Base-by-base conservation (phyloP, 768 basidiomycete species). In the Termitomyces heimii region DNA sequence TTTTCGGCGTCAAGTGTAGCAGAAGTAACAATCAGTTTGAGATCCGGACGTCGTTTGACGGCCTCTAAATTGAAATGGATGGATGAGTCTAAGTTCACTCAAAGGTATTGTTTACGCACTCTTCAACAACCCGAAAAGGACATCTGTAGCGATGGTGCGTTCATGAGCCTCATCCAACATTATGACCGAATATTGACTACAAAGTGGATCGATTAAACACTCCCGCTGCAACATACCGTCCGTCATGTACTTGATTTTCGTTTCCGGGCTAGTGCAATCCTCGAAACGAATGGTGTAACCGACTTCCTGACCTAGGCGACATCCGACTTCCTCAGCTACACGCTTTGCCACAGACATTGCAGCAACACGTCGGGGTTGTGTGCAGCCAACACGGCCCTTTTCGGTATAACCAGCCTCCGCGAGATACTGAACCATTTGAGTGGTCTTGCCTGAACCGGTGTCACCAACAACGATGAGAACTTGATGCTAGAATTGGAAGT, bases 131-230 rank as follows among this genome's bases (percentile, higher is more conserved):
- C 96, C 97, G 64, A 99, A 98, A 50, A 99, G 73, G 29, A 99
- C 95, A 73, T 99, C 97, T 7, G 97, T 99, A n/a, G 94, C 85
- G 63, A 99, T 98, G 1, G 95, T 98, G 52, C 97, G 84, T 71
- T 99, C 97, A 73, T 99, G 97, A 12, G 97, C 97, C 74, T 99
- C 97, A 69, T 99, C 97, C 69, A 99, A 79, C 90, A 99, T 99
- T 71, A 99, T 77, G 54, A 98, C 93, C 2, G 92, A 93, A 69
- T 99, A 99, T 47, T 85, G 82, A 59, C 86, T 91, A 69, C 94
- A 88, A 59, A 97, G 85, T 5, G 96, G 96, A 67, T 99, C 97
- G 67, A 98, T 91, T 53, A 99, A 77, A 62, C 89, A 93, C 77
- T 99, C 97, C 73, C 97, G 84, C 67, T 98, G 92, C 26, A 99